Conservation (phyloP, 1,139 yeast species). For the Yamadazyma friedrichii region DNA sequence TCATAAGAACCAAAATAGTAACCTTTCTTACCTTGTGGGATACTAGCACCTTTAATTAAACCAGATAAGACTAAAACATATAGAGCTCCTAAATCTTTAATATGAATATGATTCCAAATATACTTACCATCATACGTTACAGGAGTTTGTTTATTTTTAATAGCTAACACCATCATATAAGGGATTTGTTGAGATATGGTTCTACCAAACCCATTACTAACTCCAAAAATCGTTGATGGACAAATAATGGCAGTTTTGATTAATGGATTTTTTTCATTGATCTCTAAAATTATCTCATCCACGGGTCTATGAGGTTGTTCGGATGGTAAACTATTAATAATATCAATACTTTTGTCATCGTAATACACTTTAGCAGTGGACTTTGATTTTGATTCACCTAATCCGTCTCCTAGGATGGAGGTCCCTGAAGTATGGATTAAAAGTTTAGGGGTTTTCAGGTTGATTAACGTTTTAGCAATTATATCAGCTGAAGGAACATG, state of each 20-base stretch:
- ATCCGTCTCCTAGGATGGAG: conserved; percentile 28
- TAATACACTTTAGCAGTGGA: conserved; percentile 26
- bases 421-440: conserved; percentile 44
- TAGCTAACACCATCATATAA: conserved; percentile 19
- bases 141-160: conserved; percentile 26
- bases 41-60: conserved; percentile 18
- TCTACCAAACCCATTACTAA: conserved; percentile 33
- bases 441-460: conserved; percentile 22
- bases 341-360: conserved; percentile 28
- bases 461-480: conserved; percentile 18
- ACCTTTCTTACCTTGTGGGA: conserved; percentile 34
- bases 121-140: conserved; percentile 31
- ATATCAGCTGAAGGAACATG: conserved; percentile 30
- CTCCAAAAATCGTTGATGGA: conserved; percentile 26
- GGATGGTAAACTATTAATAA: conserved; percentile 27
- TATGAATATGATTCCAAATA: conserved; percentile 38
- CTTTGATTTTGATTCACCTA: conserved; percentile 20
- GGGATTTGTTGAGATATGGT: conserved; percentile 36
- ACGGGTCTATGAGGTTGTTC: conserved; percentile 38
- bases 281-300: conserved; percentile 30
- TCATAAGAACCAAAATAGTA: conserved; percentile 34
- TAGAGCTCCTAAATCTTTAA: conserved; percentile 35
- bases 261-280: conserved; percentile 22
- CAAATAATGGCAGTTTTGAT: conserved; percentile 22
- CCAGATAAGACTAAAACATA: conserved; percentile 25